Conservation (phyloP, 163 green algal genomes). For the Scenedesmus sp. region DNA sequence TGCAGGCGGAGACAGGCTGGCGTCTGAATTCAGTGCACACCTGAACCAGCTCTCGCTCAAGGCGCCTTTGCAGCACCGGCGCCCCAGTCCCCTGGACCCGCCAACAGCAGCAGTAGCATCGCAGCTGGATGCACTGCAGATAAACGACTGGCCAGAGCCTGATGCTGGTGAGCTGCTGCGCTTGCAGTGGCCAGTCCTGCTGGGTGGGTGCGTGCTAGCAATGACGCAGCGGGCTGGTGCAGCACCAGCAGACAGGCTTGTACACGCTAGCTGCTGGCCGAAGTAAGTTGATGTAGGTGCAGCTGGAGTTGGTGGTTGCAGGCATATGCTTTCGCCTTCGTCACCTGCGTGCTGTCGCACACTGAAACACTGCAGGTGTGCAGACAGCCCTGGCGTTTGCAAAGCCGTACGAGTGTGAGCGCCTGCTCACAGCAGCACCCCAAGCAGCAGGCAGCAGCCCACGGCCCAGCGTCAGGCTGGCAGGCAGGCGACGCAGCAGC, state of each 20-base stretch:
- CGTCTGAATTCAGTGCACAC: conserved; percentile 27
- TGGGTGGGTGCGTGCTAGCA: background rate
- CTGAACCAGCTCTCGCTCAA: conserved; percentile 42
- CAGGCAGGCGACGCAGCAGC: background rate
- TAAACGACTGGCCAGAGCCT: conserved; percentile 54
- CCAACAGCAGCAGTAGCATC: conserved; percentile 56
- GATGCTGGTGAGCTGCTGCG: background rate
- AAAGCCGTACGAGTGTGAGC: conserved; percentile 47
- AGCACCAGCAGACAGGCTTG: too few species aligned
- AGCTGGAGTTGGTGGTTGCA: too few species aligned
- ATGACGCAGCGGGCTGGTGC: too few species aligned
- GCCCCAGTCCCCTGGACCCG: conserved; percentile 53
- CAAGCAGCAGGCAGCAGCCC: background rate
- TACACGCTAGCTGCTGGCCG: too few species aligned
- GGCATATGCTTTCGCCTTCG: too few species aligned
- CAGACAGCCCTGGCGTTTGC: conserved; percentile 29
- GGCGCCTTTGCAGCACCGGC: conserved; percentile 36
- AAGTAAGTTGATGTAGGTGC: too few species aligned
- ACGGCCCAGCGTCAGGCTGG: background rate
- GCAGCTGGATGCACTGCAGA: conserved; percentile 58
- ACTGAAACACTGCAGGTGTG: background rate
- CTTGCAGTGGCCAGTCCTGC: background rate
- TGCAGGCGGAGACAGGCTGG: conserved; percentile 36
- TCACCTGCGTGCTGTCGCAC: background rate
- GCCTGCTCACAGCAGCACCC: conserved; percentile 19